A percentile compares a stretch with the other conserved stretches of the same genome.
Conservation (phyloP, 1,284 basidiomycete genomes). For the Microbotryum intermedium region DNA sequence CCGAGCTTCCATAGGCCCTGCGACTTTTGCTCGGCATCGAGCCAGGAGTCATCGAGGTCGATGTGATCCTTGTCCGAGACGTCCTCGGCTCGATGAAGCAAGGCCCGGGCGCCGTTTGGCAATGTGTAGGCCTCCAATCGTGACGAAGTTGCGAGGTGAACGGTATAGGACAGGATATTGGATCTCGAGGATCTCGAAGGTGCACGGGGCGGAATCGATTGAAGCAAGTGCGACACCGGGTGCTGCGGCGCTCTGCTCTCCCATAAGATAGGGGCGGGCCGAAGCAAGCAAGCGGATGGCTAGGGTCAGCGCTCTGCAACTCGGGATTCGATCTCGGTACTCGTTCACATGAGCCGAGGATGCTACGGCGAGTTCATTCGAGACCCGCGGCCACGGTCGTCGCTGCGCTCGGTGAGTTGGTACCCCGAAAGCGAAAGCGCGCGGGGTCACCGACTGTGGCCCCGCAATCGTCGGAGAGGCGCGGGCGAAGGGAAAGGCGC, state of each 20-base stretch:
- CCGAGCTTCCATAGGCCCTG: constrained; percentile 26
- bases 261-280: not conserved
- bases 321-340: not conserved
- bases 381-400: not conserved
- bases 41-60: constrained; percentile 15
- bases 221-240: constrained; percentile 24
- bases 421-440: too few relatives aligned
- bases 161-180: constrained; percentile 30
- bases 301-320: not conserved
- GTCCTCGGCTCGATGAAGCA: constrained; percentile 22
- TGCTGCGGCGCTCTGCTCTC: constrained; percentile 26
- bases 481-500: too few relatives aligned
- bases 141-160: constrained; percentile 26
- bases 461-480: too few relatives aligned
- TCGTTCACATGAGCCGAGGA: not conserved
- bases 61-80: constrained; percentile 1
- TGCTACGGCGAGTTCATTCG: not conserved
- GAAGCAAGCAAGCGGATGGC: not conserved
- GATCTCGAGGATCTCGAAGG: constrained; percentile 28
- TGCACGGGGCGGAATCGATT: constrained; percentile 28
- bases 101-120: constrained; percentile 9
- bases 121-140: constrained; percentile 23
- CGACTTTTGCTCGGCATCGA: constrained; percentile 24
- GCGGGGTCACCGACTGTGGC: too few relatives aligned
- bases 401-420: too few relatives aligned